Conservation (phyloP, 1,284 basidiomycete genomes). For the Fomitiporia mediterranea region DNA sequence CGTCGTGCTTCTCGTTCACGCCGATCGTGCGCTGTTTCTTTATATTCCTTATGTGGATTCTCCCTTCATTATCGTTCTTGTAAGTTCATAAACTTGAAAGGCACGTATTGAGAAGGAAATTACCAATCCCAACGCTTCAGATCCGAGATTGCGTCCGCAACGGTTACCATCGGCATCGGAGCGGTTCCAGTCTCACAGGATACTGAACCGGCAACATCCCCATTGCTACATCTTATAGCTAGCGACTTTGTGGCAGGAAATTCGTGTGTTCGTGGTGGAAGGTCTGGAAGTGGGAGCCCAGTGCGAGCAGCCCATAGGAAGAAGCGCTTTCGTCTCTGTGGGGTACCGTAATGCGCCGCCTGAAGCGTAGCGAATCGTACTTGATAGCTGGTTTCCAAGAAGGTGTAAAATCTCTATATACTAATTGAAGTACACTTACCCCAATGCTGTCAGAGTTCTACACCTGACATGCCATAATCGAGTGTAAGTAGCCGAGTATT, state of each 20-base stretch:
- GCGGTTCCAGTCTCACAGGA: conserved; percentile 42
- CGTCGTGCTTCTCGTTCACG: not conserved
- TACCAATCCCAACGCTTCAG: conserved; percentile 68
- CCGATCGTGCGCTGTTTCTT: not conserved
- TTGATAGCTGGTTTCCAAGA: conserved; percentile 52
- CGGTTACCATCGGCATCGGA: conserved; percentile 48
- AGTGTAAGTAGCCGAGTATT: not conserved
- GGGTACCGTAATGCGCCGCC: conserved; percentile 68
- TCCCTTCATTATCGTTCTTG: conserved; percentile 37
- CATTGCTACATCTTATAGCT: conserved; percentile 44
- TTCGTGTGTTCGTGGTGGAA: conserved; percentile 69
- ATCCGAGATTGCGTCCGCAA: conserved; percentile 66
- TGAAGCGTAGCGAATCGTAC: conserved; percentile 58
- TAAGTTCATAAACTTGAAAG: not conserved
- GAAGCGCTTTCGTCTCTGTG: conserved; percentile 65
- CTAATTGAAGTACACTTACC: conserved; percentile 34
- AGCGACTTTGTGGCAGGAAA: conserved; percentile 44
- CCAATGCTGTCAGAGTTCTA: conserved; percentile 53
- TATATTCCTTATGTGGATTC: conserved; percentile 12
- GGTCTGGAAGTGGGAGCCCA: conserved; percentile 47
- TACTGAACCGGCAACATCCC: conserved; percentile 40
- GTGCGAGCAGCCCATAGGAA: conserved; percentile 60
- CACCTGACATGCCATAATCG: not conserved
- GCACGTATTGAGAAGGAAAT: conserved; percentile 15
- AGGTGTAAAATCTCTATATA: conserved; percentile 7